phyloP scores from a whole-genome alignment of 2,329 filamentous ascomycete genomes.

The Colletotrichum orbiculare region DNA sequence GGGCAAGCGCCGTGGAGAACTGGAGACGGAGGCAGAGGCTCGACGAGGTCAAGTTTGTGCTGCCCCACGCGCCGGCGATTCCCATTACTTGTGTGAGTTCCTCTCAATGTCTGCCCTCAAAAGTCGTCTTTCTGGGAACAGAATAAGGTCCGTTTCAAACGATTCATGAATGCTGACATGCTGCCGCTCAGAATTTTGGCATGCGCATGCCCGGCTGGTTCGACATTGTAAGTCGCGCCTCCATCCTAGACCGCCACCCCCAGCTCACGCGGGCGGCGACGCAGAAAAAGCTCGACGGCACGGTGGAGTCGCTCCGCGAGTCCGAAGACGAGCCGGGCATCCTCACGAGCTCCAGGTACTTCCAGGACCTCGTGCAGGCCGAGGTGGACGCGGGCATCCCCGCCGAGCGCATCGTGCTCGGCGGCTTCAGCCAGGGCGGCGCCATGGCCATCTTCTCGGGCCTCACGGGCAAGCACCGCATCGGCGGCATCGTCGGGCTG shows the following conservation, averaged over 20 bases:
- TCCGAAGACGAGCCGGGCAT: conserved; percentile 80
- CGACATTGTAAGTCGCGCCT: conserved; percentile 69
- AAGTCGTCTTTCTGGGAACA: too few relatives aligned
- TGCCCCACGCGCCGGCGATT: conserved; percentile 89
- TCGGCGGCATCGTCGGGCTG: conserved; percentile 89
- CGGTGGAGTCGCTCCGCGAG: conserved; percentile 44
- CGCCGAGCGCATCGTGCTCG: conserved; percentile 84
- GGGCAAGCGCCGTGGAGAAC: conserved; percentile 86
- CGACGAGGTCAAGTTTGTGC: conserved; percentile 91
- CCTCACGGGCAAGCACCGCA: conserved; percentile 76
- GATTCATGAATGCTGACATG: background rate
- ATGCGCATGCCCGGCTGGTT: conserved; percentile 90
- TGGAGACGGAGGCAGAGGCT: conserved; percentile 85
- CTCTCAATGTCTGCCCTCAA: too few relatives aligned
- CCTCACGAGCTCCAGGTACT: conserved; percentile 76
- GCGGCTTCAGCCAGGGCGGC: conserved; percentile 88
- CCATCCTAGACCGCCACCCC: conserved; percentile 16
- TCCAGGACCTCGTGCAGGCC: conserved; percentile 81
- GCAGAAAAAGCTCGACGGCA: conserved; percentile 45
- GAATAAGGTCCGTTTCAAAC: background rate
- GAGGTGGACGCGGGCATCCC: conserved; percentile 87
- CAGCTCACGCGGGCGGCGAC: background rate
- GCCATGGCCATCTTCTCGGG: conserved; percentile 87
- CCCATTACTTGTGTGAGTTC: conserved; percentile 81
- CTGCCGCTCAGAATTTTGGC: conserved; percentile 70